phyloP scores from a whole-genome alignment of 2,329 filamentous ascomycete species.

The Immersiporthe knoxdaviesiana region DNA sequence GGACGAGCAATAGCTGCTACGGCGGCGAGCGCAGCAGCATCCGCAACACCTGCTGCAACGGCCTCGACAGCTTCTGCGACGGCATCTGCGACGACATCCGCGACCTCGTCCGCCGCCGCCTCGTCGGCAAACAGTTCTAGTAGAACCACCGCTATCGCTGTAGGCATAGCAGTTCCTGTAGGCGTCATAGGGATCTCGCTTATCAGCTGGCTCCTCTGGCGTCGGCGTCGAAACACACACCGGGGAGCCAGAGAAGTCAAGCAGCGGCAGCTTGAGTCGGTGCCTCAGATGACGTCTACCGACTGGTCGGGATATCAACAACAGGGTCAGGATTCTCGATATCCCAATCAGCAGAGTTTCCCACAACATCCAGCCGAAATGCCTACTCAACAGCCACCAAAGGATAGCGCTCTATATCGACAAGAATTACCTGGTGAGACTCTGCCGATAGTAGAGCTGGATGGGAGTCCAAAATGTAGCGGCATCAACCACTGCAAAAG shows the following conservation, averaged over 20 bases:
- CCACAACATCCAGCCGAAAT: neutral
- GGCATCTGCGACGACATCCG: neutral
- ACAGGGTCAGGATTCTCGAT: neutral
- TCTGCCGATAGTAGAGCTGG: neutral
- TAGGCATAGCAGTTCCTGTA: neutral
- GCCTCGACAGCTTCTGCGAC: neutral
- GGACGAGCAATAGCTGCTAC: neutral
- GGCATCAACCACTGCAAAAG: too few species aligned
- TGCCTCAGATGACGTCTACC: neutral
- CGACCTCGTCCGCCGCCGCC: neutral
- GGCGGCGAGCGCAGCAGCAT: neutral
- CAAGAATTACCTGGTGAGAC: slow-evolving; percentile 1
- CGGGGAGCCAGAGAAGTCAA: neutral
- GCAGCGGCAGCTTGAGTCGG: neutral
- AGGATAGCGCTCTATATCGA: neutral
- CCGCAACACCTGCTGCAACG: slow-evolving; percentile 1
- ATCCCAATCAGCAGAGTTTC: neutral
- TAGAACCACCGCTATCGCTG: neutral
- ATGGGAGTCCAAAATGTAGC: neutral
- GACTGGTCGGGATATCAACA: neutral
- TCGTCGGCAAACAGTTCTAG: neutral
- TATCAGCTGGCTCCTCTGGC: neutral
- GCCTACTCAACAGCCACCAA: neutral
- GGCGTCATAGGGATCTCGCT: neutral
- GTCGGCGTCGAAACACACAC: neutral